Evolutionary conservation across 1,284 basidiomycete species (phyloP).

Genomic region (Apiotrichum gracile): DNA sequence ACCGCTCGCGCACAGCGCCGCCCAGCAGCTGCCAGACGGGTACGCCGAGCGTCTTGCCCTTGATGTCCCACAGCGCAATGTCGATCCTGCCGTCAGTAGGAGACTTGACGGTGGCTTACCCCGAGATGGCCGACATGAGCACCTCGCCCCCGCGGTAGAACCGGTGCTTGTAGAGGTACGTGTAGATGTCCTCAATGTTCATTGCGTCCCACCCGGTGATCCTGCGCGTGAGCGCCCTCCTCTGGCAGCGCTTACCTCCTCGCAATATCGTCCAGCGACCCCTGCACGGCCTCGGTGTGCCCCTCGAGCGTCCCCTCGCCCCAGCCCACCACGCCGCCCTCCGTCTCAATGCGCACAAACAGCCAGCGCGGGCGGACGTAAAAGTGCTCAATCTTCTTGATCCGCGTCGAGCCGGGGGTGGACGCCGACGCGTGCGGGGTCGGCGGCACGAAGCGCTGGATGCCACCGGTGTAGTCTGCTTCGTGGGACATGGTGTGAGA

Average conservation of each 20-base stretch:
- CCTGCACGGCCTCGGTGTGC: conserved; percentile 69
- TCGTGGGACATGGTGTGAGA: conserved; percentile 7
- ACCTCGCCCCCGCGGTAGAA: conserved; percentile 70
- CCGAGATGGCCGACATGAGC: conserved; percentile 55
- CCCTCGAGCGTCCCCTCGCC: conserved; percentile 48
- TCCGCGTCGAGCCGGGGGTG: conserved; percentile 22
- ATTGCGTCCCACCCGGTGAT: conserved; percentile 58
- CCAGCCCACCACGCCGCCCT: conserved; percentile 64
- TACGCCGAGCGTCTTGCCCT: conserved; percentile 68
- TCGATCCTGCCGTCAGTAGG: conserved; percentile 45
- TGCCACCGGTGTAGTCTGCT: conserved; percentile 37
- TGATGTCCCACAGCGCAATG: conserved; percentile 66
- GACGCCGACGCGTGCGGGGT: conserved; percentile 25
- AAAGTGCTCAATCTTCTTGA: conserved; percentile 52
- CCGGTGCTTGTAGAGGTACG: conserved; percentile 57
- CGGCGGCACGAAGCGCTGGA: conserved; percentile 23
- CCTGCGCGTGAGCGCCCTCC: conserved; percentile 13
- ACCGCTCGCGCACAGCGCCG: conserved; percentile 55
- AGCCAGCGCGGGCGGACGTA: conserved; percentile 69
- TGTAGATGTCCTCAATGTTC: conserved; percentile 58
- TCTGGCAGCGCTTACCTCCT: conserved; percentile 48
- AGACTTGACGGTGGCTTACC: conserved; percentile 8
- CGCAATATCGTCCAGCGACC: conserved; percentile 59
- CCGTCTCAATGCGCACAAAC: conserved; percentile 66
- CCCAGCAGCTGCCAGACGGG: conserved; percentile 69